Evolutionary conservation across 139 green algal genomes (phyloP).

Genomic region (Chlamydomonas sp.): DNA sequence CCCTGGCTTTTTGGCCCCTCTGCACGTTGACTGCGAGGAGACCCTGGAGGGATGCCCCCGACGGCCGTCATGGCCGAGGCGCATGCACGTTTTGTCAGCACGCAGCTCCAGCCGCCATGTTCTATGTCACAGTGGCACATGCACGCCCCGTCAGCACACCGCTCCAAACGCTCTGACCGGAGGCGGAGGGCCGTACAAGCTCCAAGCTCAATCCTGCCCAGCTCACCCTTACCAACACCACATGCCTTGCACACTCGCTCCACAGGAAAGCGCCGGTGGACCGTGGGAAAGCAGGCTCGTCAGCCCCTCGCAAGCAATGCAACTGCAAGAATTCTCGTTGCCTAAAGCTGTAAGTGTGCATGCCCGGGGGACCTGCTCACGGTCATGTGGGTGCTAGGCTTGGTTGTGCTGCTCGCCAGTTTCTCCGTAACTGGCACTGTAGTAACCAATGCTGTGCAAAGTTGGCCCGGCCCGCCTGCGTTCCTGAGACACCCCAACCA

Average conservation of each 20-base stretch:
- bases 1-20: too few species aligned
- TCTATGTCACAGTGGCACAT: too few species aligned
- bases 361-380: too few species aligned
- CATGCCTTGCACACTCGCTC: neutral
- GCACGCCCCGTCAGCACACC: too few species aligned
- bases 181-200: neutral
- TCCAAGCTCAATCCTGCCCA: neutral
- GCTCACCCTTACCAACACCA: neutral
- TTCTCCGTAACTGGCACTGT: neutral
- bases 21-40: too few species aligned
- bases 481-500: neutral
- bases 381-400: too few species aligned
- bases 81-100: too few species aligned
- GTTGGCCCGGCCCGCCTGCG: neutral
- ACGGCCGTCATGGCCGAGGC: too few species aligned
- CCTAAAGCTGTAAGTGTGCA: conserved; percentile 86
- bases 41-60: too few species aligned
- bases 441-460: neutral
- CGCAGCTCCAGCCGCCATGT: too few species aligned
- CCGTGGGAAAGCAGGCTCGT: neutral
- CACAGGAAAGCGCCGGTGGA: neutral
- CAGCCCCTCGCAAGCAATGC: conserved; percentile 71
- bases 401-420: neutral
- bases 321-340: conserved; percentile 95
- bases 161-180: too few species aligned